Percentiles rank a stretch among this genome's conserved stretches.
phyloP scores from a whole-genome alignment of 306 rosid genomes.

The Vigna unguiculata region DNA sequence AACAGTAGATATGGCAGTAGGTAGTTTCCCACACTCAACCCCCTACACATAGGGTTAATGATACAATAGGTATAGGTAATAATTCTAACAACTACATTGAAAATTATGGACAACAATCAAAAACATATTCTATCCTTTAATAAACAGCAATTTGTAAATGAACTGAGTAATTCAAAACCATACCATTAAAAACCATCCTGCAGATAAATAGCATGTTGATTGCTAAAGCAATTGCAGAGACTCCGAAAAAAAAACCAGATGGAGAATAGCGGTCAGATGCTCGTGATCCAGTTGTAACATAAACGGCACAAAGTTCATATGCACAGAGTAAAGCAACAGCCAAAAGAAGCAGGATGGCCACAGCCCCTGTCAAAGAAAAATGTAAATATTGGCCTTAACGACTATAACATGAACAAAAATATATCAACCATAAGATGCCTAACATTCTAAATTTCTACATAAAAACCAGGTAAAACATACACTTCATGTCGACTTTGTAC shows the following conservation, averaged over 20 bases:
- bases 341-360: conserved; percentile 93
- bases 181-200: conserved; percentile 99
- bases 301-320: conserved; percentile 97
- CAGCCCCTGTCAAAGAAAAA: conserved; percentile 76
- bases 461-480: neutral
- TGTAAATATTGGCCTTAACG: conserved; percentile 7
- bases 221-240: conserved; percentile 98
- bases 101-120: conserved; percentile 9
- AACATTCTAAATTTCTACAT: neutral
- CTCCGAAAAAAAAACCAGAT: conserved; percentile 99
- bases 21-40: too few species aligned
- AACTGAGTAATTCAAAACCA: conserved; percentile 34
- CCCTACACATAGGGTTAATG: too few species aligned
- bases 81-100: too few species aligned
- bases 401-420: conserved; percentile 9
- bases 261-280: conserved; percentile 98
- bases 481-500: neutral
- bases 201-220: conserved; percentile 99
- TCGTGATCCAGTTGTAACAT: conserved; percentile 94
- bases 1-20: too few species aligned
- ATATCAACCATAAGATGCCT: conserved; percentile 17
- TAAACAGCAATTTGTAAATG: conserved; percentile 15
- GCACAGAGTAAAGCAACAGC: conserved; percentile 98
- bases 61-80: too few species aligned
- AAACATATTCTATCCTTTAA: conserved; percentile 1